A percentile compares a stretch with the other conserved stretches of the same genome.
Conservation (phyloP, 2,329 filamentous ascomycete species). For the Plenodomus tracheiphilus region DNA sequence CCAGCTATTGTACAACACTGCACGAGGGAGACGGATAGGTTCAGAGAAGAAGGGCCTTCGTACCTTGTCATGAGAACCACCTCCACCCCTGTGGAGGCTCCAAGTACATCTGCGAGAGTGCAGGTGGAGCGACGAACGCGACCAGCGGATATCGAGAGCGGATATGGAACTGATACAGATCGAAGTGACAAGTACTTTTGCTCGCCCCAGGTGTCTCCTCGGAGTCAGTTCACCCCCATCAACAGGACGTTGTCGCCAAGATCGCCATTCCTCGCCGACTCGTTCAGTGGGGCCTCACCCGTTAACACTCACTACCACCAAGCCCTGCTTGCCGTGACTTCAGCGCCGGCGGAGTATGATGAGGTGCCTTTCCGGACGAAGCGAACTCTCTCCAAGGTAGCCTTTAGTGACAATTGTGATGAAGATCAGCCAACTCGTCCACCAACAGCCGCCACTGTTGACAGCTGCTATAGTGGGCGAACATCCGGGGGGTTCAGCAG, state of each 20-base stretch:
- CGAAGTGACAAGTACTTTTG: conserved; percentile 39
- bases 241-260: conserved; percentile 37
- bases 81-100: conserved; percentile 16
- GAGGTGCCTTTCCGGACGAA: conserved; percentile 19
- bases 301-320: conserved; percentile 3
- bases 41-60: conserved; percentile 30
- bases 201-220: conserved; percentile 47
- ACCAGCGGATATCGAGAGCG: conserved; percentile 42
- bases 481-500: conserved; percentile 1
- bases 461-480: conserved; percentile 3
- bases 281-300: conserved; percentile 17
- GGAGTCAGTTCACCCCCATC: conserved; percentile 47
- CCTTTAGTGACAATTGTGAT: conserved; percentile 3
- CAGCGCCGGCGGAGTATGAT: conserved; percentile 13
- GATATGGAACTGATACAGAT: conserved; percentile 49
- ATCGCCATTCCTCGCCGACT: conserved; percentile 12
- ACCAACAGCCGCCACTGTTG: conserved; percentile 6
- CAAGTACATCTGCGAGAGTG: conserved; percentile 3
- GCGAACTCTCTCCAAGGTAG: conserved; percentile 33
- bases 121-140: conserved; percentile 4
- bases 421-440: conserved; percentile 6
- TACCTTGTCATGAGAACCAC: conserved; percentile 12
- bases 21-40: conserved; percentile 42
- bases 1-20: conserved; percentile 44
- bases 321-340: conserved; percentile 14